phyloP scores from a whole-genome alignment of 495 filamentous ascomycete genomes.

The Penicillium flavigenum region DNA sequence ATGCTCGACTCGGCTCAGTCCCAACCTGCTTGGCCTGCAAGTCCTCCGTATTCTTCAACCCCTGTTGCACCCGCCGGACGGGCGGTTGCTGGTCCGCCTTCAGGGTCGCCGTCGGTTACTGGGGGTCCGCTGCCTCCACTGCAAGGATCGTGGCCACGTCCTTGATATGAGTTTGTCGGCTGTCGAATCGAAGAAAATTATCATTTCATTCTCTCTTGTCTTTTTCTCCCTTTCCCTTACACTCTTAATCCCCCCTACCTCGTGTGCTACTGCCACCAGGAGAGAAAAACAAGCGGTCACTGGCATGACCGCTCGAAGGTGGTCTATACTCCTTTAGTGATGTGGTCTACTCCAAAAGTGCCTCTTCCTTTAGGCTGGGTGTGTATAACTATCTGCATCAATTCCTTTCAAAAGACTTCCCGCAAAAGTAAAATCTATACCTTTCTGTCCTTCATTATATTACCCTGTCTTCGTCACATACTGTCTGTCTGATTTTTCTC shows the following conservation, averaged over 20 bases:
- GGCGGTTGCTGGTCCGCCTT: slow-evolving; percentile 9
- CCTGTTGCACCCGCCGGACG: slow-evolving; percentile 9
- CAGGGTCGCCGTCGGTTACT: slow-evolving; percentile 17
- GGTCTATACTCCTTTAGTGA: slow-evolving; percentile 10
- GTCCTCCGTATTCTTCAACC: slow-evolving; percentile 21
- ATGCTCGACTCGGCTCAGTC: slow-evolving; percentile 17
- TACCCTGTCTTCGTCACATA: not conserved
- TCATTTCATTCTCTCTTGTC: slow-evolving; percentile 4
- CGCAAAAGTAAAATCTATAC: slow-evolving; percentile 1
- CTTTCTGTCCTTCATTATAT: not conserved
- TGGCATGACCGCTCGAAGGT: slow-evolving; percentile 20
- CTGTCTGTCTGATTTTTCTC: not conserved
- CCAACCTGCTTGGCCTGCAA: slow-evolving; percentile 24
- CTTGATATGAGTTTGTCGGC: slow-evolving; percentile 2
- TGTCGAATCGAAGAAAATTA: not conserved
- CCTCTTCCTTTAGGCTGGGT: slow-evolving; percentile 14
- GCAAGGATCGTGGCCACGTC: slow-evolving; percentile 26
- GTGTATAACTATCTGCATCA: slow-evolving; percentile 20
- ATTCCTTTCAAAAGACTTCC: not conserved
- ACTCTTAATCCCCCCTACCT: slow-evolving; percentile 7
- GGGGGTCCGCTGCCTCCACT: slow-evolving; percentile 26
- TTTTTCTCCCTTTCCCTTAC: slow-evolving; percentile 6
- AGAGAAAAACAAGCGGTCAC: slow-evolving; percentile 19
- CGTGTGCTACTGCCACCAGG: not conserved
- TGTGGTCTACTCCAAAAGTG: slow-evolving; percentile 2